Base-by-base conservation (phyloP, 2,329 filamentous ascomycete species). In the Stemphylium beticola region DNA sequence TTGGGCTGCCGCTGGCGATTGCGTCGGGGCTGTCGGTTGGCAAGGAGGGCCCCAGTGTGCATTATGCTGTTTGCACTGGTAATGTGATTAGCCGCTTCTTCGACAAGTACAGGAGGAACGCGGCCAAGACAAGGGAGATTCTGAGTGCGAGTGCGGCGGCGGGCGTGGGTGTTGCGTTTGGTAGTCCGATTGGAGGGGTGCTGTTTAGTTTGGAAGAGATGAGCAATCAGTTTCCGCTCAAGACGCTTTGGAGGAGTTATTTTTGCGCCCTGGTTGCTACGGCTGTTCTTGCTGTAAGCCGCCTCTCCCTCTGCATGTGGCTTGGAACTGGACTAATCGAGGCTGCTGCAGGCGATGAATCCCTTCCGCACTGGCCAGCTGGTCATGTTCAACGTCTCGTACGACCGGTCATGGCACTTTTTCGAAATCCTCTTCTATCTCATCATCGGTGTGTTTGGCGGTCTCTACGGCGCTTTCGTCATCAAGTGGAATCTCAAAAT, bases 361-460 rank as follows among this genome's bases (percentile, higher is more conserved):
- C 95, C 95, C 18, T 99, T 99, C 77, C 83, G 95, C 47, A 98
- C 95, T 0, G 95, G 95, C 17, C 95, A 99, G 72, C 83, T 99
- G 37, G 95, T 99, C 85, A 98, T 99, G 93, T 99, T 99, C 76
- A 93, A 96, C 68, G 93, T 99, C 68, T 87, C 87, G 67, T 99
- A 99, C 72, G 93, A 98, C 75, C 89, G 93, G 36, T 89, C 90
- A 36, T 99, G 95, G 95, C 95, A 99, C 78, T 96, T 96, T 69
- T 99, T 99, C 71, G 95, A 99, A 74, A 83, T 95, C 3, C 76
- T 96, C 22, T 98, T 98, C 72, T 99, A 96, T 76, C 84, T 96
- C 61, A 81, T 96, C 48, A 86, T 99, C 59, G 95, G 95, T 41
- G 83, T 95, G 24, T 98, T 99, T 66, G 95, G 95, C 36, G 95